phyloP scores from a whole-genome alignment of 2,329 filamentous ascomycete genomes.

The Arthrobotrys musiformis region DNA sequence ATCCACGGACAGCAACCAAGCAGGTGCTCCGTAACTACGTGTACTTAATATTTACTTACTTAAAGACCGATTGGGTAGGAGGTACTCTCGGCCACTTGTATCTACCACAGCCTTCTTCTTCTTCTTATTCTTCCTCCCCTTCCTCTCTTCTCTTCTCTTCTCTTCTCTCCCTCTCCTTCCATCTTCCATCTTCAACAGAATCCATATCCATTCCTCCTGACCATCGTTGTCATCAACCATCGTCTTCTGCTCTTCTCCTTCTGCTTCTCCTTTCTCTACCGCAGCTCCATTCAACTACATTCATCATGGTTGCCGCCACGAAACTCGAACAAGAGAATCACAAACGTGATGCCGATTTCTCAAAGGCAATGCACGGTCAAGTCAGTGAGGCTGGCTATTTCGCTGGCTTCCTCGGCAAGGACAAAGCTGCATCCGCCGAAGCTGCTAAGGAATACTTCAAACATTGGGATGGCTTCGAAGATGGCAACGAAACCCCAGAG shows the following conservation, averaged over 20 bases:
- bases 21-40: too few species aligned
- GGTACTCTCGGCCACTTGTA: background rate
- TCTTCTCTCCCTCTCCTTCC: background rate
- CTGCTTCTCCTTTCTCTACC: too few species aligned
- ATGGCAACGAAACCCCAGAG: constrained; percentile 81
- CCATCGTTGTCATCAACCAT: too few species aligned
- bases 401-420: constrained; percentile 84
- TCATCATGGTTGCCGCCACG: constrained; percentile 51
- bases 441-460: constrained; percentile 94
- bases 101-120: background rate
- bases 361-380: constrained; percentile 83
- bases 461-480: constrained; percentile 90
- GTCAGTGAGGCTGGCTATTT: constrained; percentile 71
- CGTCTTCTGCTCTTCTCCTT: too few species aligned
- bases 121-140: background rate
- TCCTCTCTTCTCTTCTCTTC: background rate
- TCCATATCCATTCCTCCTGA: background rate
- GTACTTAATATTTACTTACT: too few species aligned
- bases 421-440: constrained; percentile 78
- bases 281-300: background rate
- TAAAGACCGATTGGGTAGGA: too few species aligned
- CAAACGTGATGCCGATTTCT: constrained; percentile 86
- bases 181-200: background rate
- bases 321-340: constrained; percentile 83
- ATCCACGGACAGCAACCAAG: too few species aligned